Conservation (phyloP, 2,329 filamentous ascomycete species). For the Fusarium bulbicola region DNA sequence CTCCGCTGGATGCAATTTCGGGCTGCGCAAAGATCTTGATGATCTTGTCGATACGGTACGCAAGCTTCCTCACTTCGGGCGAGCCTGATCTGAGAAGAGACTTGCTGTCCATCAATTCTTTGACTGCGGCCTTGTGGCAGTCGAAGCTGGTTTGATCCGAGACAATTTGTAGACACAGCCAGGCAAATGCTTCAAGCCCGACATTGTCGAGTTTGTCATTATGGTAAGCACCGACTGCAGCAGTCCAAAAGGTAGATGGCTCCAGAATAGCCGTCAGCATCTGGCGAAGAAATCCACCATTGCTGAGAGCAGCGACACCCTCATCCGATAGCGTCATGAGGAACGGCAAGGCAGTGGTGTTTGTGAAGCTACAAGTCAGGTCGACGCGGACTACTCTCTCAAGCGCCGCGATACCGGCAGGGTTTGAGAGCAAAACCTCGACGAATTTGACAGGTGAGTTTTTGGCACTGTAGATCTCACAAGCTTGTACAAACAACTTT, state of each 20-base stretch:
- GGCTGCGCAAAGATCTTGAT: slow-evolving; percentile 41
- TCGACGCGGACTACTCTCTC: slow-evolving; percentile 41
- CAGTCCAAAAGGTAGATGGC: slow-evolving; percentile 65
- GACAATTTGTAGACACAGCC: slow-evolving; percentile 59
- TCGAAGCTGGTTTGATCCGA: slow-evolving; percentile 27
- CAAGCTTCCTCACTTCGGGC: slow-evolving; percentile 39
- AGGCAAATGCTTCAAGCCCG: slow-evolving; percentile 53
- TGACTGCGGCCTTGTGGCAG: slow-evolving; percentile 30
- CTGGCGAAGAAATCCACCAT: slow-evolving; percentile 33
- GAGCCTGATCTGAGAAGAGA: slow-evolving; percentile 39
- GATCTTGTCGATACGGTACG: slow-evolving; percentile 52
- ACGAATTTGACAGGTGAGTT: slow-evolving; percentile 36
- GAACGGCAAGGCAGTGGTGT: slow-evolving; percentile 19
- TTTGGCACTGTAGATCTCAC: slow-evolving; percentile 9
- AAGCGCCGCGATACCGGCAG: slow-evolving; percentile 34
- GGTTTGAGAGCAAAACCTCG: slow-evolving; percentile 40
- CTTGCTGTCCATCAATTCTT: slow-evolving; percentile 36
- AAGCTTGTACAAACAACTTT: slow-evolving; percentile 42
- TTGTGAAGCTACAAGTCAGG: slow-evolving; percentile 43
- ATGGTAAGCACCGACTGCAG: slow-evolving; percentile 49
- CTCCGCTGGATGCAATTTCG: neutral
- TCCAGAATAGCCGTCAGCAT: slow-evolving; percentile 57
- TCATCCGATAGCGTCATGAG: slow-evolving; percentile 17
- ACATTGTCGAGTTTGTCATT: slow-evolving; percentile 44
- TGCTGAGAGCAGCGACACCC: slow-evolving; percentile 25